Evolutionary conservation across 768 basidiomycete species (phyloP).

Genomic region (Trametopsis cervina): DNA sequence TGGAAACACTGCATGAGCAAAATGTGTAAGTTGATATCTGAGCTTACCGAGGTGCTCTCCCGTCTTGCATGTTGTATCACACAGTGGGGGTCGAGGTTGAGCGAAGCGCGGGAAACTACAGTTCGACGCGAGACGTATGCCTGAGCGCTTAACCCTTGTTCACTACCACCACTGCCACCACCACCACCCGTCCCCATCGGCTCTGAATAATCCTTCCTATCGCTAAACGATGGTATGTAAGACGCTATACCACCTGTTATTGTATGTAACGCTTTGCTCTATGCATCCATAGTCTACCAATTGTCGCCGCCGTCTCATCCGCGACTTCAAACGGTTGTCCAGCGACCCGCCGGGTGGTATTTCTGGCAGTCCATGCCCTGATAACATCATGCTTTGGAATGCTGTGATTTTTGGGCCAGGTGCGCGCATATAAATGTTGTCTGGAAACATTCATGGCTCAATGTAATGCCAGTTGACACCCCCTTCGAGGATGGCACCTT

Average conservation of each 20-base stretch:
- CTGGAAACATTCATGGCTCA: no score
- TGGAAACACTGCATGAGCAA: constrained; percentile 19
- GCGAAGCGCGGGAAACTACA: no score
- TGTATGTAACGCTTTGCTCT: no score
- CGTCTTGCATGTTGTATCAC: constrained; percentile 60
- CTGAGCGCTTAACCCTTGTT: no score
- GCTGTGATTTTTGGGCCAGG: constrained; percentile 99
- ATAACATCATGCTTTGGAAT: constrained; percentile 99
- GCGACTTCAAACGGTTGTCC: constrained; percentile 95
- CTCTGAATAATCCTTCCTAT: no score
- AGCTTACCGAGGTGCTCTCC: constrained; percentile 64
- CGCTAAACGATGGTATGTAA: no score
- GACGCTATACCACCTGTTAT: no score
- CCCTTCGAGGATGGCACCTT: constrained; percentile 99
- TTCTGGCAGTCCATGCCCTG: constrained; percentile 93
- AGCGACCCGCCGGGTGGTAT: constrained; percentile 95
- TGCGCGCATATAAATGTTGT: constrained; percentile 35
- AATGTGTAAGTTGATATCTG: background rate
- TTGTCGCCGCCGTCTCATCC: constrained; percentile 90
- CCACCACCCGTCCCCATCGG: background rate
- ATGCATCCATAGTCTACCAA: constrained; percentile 69
- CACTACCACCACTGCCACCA: background rate
- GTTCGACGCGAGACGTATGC: no score
- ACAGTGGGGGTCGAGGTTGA: no score
- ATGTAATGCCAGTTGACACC: constrained; percentile 67